Evolutionary conservation across 192 early-diverging fungal species (phyloP).

Genomic region (Entomortierella lignicola): DNA sequence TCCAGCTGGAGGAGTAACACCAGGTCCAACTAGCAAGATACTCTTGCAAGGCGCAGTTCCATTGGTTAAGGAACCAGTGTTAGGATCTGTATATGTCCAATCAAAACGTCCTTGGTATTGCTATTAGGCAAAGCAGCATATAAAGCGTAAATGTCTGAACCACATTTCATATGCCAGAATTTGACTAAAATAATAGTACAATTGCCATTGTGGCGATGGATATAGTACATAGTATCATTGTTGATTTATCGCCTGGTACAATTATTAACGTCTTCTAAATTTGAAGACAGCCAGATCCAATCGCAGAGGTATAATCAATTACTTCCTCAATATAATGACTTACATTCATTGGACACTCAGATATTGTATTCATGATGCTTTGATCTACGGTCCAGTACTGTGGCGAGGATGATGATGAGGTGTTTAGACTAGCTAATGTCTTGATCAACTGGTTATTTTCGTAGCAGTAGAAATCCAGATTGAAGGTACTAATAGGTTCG

Average conservation of each 20-base stretch:
- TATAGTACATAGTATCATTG: too few species aligned
- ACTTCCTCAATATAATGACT: constrained; percentile 8
- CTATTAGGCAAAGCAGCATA: neutral
- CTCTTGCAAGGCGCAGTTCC: constrained; percentile 19
- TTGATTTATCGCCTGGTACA: too few species aligned
- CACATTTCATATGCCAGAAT: too few species aligned
- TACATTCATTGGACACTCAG: constrained; percentile 24
- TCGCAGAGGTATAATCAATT: neutral
- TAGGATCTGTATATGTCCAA: constrained; percentile 21
- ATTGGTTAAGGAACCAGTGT: neutral
- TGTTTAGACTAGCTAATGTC: constrained; percentile 26
- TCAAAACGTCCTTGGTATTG: constrained; percentile 37
- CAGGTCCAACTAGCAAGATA: constrained; percentile 28
- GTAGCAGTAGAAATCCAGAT: constrained; percentile 28
- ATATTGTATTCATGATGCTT: constrained; percentile 3
- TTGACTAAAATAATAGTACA: too few species aligned
- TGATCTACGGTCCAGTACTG: constrained; percentile 24
- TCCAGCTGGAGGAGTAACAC: neutral
- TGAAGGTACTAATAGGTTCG: constrained; percentile 16
- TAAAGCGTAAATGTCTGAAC: neutral
- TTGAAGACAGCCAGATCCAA: too few species aligned
- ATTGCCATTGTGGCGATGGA: too few species aligned
- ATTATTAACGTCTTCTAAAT: too few species aligned
- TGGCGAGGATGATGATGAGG: constrained; percentile 1
- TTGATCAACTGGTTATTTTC: constrained; percentile 17